These are phyloP conservation scores for Phallus indusiatus DNA, from an alignment of 768 basidiomycete species.

Conservation along the genomic window DNA sequence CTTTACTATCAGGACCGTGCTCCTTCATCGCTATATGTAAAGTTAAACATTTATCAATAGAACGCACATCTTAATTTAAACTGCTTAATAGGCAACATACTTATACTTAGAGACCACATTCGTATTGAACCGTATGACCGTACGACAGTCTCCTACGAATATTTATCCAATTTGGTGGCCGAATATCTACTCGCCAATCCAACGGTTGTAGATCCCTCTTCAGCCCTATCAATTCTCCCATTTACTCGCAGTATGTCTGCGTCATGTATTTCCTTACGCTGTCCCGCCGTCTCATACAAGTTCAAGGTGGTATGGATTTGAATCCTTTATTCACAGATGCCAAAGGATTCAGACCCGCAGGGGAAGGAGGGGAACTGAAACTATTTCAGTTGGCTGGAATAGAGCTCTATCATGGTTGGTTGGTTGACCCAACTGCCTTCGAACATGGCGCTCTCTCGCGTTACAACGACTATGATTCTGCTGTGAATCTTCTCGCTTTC, in stretches of 20 bases:
- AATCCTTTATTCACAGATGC: slow-evolving; percentile 74
- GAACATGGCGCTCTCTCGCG: slow-evolving; percentile 47
- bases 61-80: neutral
- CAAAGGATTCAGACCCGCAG: slow-evolving; percentile 56
- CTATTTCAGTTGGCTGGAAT: slow-evolving; percentile 81
- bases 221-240: slow-evolving; percentile 69
- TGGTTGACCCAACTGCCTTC: slow-evolving; percentile 56
- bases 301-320: slow-evolving; percentile 75
- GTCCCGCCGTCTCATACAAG: slow-evolving; percentile 1
- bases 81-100: slow-evolving; percentile 59
- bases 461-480: slow-evolving; percentile 61
- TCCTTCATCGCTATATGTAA: slow-evolving; percentile 86
- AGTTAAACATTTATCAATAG: slow-evolving; percentile 14
- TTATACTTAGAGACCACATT: slow-evolving; percentile 79
- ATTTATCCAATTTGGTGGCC: slow-evolving; percentile 73
- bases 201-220: slow-evolving; percentile 53
- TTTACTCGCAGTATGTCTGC: slow-evolving; percentile 57
- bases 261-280: neutral
- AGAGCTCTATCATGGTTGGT: slow-evolving; percentile 81
- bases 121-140: slow-evolving; percentile 58
- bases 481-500: slow-evolving; percentile 65
- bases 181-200: slow-evolving; percentile 64
- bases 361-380: slow-evolving; percentile 66
- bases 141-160: slow-evolving; percentile 70
- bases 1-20: slow-evolving; percentile 45